Conservation (phyloP, 2,329 filamentous ascomycete genomes). For the Colletotrichum higginsianum region DNA sequence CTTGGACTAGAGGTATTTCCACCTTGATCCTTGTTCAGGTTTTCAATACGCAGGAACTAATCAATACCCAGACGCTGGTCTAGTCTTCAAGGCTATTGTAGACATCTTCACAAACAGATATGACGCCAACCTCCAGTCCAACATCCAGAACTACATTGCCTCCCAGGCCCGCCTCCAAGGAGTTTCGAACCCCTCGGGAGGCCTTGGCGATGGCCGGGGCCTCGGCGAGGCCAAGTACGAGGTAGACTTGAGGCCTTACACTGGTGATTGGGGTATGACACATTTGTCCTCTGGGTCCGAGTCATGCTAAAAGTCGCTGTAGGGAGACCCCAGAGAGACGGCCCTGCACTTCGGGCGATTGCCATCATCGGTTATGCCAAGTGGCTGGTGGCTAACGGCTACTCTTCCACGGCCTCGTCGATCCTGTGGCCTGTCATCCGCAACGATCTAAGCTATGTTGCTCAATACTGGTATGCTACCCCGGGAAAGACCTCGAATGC, state of each 20-base stretch:
- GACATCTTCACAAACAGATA: conserved; percentile 75
- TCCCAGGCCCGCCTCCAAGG: conserved; percentile 77
- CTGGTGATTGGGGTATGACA: conserved; percentile 73
- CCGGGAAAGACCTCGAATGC: too few relatives aligned
- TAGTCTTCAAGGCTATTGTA: conserved; percentile 78
- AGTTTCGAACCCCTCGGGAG: conserved; percentile 79
- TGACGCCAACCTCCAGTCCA: conserved; percentile 68
- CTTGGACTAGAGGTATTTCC: conserved; percentile 73
- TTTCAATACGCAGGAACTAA: background rate
- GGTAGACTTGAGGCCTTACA: conserved; percentile 74
- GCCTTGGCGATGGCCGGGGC: conserved; percentile 64
- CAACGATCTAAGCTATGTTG: conserved; percentile 83
- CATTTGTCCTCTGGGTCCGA: fast-evolving
- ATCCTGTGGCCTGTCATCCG: conserved; percentile 81
- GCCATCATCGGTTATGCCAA: conserved; percentile 81
- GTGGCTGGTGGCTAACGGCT: conserved; percentile 78
- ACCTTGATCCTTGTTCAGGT: too few relatives aligned
- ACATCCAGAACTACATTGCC: conserved; percentile 78
- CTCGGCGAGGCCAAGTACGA: conserved; percentile 83
- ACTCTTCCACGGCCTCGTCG: conserved; percentile 67
- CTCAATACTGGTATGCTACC: conserved; percentile 74
- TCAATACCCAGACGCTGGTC: conserved; percentile 68
- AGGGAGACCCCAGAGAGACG: conserved; percentile 83
- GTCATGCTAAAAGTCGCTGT: conserved; percentile 19
- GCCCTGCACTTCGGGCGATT: conserved; percentile 82